These are phyloP conservation scores for Glonium stellatum DNA, from an alignment of 495 filamentous ascomycete genomes.

Conservation along the genomic window DNA sequence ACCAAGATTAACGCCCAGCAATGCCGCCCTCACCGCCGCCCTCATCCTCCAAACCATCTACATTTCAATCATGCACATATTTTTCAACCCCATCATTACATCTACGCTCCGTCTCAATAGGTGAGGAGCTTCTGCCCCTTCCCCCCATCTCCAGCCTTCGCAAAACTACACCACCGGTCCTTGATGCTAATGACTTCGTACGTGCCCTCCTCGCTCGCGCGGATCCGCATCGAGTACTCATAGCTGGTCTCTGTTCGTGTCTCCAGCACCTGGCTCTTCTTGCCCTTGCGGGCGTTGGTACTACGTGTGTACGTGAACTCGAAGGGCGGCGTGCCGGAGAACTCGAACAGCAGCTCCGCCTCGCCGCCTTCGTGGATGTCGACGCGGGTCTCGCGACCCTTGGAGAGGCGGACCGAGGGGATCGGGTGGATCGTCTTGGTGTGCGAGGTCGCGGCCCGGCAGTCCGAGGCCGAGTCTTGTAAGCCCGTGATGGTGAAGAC, in stretches of 20 bases:
- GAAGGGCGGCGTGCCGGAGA: conserved; percentile 91
- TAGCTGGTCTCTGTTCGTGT: conserved; percentile 79
- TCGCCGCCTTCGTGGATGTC: conserved; percentile 96
- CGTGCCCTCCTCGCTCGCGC: conserved; percentile 83
- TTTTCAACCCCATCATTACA: conserved; percentile 11
- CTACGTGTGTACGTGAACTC: conserved; percentile 95
- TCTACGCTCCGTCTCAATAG: conserved; percentile 25
- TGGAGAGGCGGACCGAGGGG: conserved; percentile 81
- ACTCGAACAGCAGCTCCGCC: conserved; percentile 86
- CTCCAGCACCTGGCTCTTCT: conserved; percentile 63
- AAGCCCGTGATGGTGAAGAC: conserved; percentile 80
- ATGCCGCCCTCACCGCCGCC: neutral
- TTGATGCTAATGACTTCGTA: conserved; percentile 95
- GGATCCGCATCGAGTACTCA: conserved; percentile 69
- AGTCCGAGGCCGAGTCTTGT: conserved; percentile 73
- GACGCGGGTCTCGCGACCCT: conserved; percentile 66
- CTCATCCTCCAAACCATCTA: neutral
- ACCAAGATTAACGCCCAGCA: neutral
- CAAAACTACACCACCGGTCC: conserved; percentile 82
- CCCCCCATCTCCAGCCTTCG: conserved; percentile 49
- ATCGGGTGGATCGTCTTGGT: conserved; percentile 81
- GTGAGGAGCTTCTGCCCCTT: conserved; percentile 36
- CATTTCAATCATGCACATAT: neutral
- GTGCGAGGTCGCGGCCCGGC: conserved; percentile 68
- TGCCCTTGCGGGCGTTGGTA: conserved; percentile 63